Evolutionary conservation across 1,139 yeast genomes (phyloP).

Genomic region (Pichia sp.): DNA sequence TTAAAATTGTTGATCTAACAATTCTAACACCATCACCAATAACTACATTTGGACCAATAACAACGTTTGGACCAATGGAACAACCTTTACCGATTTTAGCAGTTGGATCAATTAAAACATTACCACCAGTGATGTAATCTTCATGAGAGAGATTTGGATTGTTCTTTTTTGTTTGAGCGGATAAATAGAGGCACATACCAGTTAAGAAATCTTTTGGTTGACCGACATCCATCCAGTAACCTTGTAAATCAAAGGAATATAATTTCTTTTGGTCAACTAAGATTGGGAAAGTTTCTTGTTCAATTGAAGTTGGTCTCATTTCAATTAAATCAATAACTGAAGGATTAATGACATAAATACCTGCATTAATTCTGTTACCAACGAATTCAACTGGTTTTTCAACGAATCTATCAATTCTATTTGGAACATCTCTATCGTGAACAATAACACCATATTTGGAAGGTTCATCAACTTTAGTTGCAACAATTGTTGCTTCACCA

Average conservation of each 20-base stretch:
- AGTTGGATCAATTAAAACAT: slow-evolving; percentile 89
- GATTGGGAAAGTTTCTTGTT: slow-evolving; percentile 98
- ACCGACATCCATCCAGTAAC: slow-evolving; percentile 99
- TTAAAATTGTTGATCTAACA: slow-evolving; percentile 87
- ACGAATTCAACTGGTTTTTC: slow-evolving; percentile 99
- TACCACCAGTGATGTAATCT: slow-evolving; percentile 80
- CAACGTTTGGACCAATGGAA: slow-evolving; percentile 97
- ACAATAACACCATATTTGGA: slow-evolving; percentile 99
- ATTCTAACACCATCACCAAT: slow-evolving; percentile 99
- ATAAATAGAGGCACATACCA: slow-evolving; percentile 90
- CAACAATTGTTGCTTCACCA: slow-evolving; percentile 97
- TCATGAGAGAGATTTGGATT: slow-evolving; percentile 65
- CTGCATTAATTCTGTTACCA: slow-evolving; percentile 96
- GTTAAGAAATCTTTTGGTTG: slow-evolving; percentile 99
- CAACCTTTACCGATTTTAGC: slow-evolving; percentile 92
- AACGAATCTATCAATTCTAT: slow-evolving; percentile 95
- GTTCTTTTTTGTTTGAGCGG: slow-evolving; percentile 74
- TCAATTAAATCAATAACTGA: slow-evolving; percentile 94
- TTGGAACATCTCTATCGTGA: slow-evolving; percentile 86
- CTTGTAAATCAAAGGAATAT: slow-evolving; percentile 95
- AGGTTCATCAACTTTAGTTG: slow-evolving; percentile 99
- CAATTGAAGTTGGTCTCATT: slow-evolving; percentile 97
- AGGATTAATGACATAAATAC: slow-evolving; percentile 95
- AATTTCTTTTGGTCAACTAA: slow-evolving; percentile 84
- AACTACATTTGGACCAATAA: slow-evolving; percentile 92